Conservation (phyloP, 2,329 filamentous ascomycete species). For the Alternaria novae-zelandiae region DNA sequence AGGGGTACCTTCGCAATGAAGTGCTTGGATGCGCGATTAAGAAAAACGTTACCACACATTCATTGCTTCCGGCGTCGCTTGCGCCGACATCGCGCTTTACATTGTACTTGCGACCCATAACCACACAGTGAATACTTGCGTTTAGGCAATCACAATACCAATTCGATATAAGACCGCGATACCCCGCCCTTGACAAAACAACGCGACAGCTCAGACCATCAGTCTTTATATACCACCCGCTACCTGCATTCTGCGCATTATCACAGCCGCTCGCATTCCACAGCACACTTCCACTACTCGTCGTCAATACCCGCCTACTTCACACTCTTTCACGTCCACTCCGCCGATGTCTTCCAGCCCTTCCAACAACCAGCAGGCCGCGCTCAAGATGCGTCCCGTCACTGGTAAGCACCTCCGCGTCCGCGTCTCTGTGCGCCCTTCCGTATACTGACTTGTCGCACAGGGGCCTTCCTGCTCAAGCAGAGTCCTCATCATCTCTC, state of each 20-base stretch:
- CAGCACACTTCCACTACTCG: not conserved
- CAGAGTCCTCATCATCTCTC: not conserved
- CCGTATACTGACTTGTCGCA: not conserved
- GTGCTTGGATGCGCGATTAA: rapidly evolving
- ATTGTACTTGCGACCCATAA: not conserved
- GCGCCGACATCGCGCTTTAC: not conserved
- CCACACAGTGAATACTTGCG: not conserved
- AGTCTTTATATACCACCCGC: not conserved
- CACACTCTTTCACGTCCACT: not conserved
- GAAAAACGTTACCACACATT: rapidly evolving
- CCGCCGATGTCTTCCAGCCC: not conserved
- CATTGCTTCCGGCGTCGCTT: not conserved
- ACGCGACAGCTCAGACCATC: not conserved
- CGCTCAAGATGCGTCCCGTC: not conserved
- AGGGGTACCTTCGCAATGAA: not conserved
- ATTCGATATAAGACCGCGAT: not conserved
- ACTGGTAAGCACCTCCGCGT: not conserved
- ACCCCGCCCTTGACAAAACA: not conserved
- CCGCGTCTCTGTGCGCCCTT: no score
- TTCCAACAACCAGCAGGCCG: not conserved
- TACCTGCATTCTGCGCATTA: not conserved
- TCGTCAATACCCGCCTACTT: not conserved
- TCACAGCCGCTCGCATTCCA: not conserved
- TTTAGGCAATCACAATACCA: not conserved
- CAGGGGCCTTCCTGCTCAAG: not conserved